Base-by-base conservation (phyloP, 1,139 yeast species). In the Blastobotrys ciferrii region DNA sequence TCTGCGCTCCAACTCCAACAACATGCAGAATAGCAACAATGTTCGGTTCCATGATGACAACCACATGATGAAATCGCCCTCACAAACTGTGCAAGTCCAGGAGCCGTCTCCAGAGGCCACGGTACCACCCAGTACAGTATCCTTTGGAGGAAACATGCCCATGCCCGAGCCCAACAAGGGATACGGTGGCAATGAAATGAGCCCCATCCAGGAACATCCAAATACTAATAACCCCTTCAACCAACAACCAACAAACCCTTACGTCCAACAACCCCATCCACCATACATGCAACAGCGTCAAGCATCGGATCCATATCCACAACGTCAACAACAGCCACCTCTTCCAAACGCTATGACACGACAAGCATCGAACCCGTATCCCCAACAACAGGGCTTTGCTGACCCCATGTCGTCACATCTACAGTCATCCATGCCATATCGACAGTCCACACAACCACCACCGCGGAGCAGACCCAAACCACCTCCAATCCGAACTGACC, bases 81-180 rank as follows among this genome's bases (percentile, higher is more conserved):
- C 35, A 4, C 35, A 32, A 12, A n/a, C 11, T n/a, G 14, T 32
- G 11, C 35, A 15, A 5, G 28, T 46, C 13, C 19, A 31, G n/a
- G 41, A 38, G 13, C 32, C 32, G 2, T 30, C 40, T 15, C 49
- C 49, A 11, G 49, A 46, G 17, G 49, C 49, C 4, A 23, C 49
- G n/a, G n/a, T 37, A 11, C 46, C 49, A 7, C 49, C 49, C 4
- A 19, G 43, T 9, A 42, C 49, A 2, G 49, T 46, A n/a, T 37
- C 49, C 1, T 46, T 46, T 28, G 49, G 32, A 14, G 46, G 42
- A 23, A 42, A 42, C 18, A 31, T 30, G 2, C 49, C 49, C 15
- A 32, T 32, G 5, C 35, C 35, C 14, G 35, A 32, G 6, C 12
- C 35, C 14, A n/a, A 15, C n/a, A n/a, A 5, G 13, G 35, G 35